phyloP scores from a whole-genome alignment of 106 monocot genomes.

The Chionographis japonica region DNA sequence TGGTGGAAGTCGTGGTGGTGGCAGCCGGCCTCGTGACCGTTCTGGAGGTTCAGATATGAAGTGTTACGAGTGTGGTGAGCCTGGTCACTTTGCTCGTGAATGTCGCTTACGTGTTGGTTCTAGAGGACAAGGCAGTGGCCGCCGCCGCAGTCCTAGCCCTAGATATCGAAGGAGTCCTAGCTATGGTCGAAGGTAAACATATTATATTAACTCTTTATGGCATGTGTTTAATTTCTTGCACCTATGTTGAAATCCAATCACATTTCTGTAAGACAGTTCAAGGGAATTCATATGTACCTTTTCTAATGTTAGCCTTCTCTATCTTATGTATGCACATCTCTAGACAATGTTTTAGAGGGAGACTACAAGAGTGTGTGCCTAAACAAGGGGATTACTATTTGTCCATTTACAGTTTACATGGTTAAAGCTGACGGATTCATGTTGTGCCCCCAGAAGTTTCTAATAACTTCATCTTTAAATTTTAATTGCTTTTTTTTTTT shows the following conservation, averaged over 20 bases:
- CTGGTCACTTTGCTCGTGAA: constrained; percentile 97
- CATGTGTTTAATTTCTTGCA: no score
- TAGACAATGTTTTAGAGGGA: no score
- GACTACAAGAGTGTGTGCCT: no score
- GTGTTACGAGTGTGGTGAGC: constrained; percentile 96
- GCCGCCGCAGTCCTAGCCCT: constrained; percentile 62
- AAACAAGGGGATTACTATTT: no score
- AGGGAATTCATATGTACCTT: no score
- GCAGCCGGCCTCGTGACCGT: constrained; percentile 35
- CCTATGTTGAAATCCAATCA: no score
- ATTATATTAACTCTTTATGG: background rate
- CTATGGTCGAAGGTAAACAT: constrained; percentile 57
- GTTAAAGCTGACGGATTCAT: no score
- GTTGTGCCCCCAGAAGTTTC: no score
- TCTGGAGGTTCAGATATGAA: constrained; percentile 73
- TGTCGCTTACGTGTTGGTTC: constrained; percentile 83
- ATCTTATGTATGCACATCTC: background rate
- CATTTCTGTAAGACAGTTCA: background rate
- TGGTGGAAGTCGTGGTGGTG: constrained; percentile 19
- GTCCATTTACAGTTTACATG: no score
- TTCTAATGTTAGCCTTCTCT: no score
- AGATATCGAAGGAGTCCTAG: constrained; percentile 72
- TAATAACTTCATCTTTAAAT: no score
- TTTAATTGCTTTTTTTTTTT: no score
- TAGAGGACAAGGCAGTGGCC: constrained; percentile 70